Evolutionary conservation across 2,329 filamentous ascomycete species (phyloP), one percentile per base, ranked within the genome.

Genomic region (Ophiostoma tasmaniense): DNA sequence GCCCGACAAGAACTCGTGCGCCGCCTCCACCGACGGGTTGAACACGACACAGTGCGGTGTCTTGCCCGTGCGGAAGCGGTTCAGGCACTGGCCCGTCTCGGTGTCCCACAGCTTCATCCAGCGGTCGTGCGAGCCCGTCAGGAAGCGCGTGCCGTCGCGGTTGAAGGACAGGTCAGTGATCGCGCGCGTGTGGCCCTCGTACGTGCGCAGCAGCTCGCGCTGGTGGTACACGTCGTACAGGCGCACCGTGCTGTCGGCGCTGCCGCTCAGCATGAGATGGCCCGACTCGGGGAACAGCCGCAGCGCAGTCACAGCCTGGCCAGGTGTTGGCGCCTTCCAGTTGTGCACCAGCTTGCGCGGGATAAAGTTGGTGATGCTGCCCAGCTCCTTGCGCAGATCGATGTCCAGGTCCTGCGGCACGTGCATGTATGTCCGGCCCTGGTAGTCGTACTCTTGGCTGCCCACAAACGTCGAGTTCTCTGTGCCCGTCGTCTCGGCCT

Each of bases 21-120:
- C 87, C 73, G 90, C 87, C 68, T 90, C 88, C 0, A 85, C 81
- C 66, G 88, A 87, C 0, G 94, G 93, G 79, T 98, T 96, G 84
- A 98, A 98, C 73, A 91, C 89, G 74, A 99, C 84, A 67, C 97
- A 93, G 76, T 99, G 95, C 5, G 95, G 94, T 17, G 93, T 98
- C 81, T 96, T 96, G 76, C 94, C 94, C 0, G 92, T 96, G 22
- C 90, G 92, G 82, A 96, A 99, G 70, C 92, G 92, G 75, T 87
- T 89, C 73, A 97, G 81, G 76, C 94, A 98, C 74, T 89, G 85
- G 64, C 95, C 95, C 28, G 92, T 97, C 79, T 99, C 95, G 0
- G 94, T 97, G 75, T 99, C 95, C 95, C 95, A 99, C 37, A 99
- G 84, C 80, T 98, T 97, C 82, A 98, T 97, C 81, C 92, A 90